Conservation (phyloP, 345 rosid species). For the Iberis pinnata region DNA sequence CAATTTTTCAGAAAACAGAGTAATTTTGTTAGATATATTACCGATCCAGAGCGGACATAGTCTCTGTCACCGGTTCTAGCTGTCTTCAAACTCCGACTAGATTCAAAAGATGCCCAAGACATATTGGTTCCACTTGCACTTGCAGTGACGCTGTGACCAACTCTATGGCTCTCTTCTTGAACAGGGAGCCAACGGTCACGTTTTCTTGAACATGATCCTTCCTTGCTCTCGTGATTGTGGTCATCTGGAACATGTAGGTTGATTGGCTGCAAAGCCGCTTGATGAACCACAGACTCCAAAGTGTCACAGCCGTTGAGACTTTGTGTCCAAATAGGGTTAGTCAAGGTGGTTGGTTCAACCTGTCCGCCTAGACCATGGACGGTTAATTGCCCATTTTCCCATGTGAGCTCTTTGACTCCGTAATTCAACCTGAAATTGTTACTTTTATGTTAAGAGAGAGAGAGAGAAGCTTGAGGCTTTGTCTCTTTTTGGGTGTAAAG, state of each 20-base stretch:
- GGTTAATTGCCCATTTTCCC: conserved; percentile 47
- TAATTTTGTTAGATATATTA: conserved; percentile 18
- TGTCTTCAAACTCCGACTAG: conserved; percentile 37
- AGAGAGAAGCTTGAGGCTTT: conserved; percentile 7
- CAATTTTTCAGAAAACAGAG: not conserved
- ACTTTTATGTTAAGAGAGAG: not conserved
- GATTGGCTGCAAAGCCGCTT: conserved; percentile 33
- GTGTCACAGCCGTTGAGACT: conserved; percentile 31
- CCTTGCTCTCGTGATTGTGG: conserved; percentile 10
- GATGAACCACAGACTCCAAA: conserved; percentile 50
- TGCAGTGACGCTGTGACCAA: conserved; percentile 30
- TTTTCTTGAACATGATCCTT: conserved; percentile 31
- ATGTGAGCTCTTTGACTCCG: conserved; percentile 43
- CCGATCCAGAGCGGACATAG: conserved; percentile 44
- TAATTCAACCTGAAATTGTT: conserved; percentile 40
- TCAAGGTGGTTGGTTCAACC: conserved; percentile 19
- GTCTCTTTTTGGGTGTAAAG: conserved; percentile 16
- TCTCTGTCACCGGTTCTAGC: conserved; percentile 42
- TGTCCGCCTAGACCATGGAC: conserved; percentile 39
- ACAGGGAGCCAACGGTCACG: conserved; percentile 21
- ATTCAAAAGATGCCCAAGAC: conserved; percentile 41
- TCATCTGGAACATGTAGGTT: conserved; percentile 10
- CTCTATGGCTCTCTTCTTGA: conserved; percentile 29
- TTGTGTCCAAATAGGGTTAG: conserved; percentile 34
- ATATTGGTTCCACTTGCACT: conserved; percentile 29